A percentile compares a stretch with the other conserved stretches of the same genome.
Evolutionary conservation across 495 filamentous ascomycete species (phyloP).

Genomic region (Neurospora africana): DNA sequence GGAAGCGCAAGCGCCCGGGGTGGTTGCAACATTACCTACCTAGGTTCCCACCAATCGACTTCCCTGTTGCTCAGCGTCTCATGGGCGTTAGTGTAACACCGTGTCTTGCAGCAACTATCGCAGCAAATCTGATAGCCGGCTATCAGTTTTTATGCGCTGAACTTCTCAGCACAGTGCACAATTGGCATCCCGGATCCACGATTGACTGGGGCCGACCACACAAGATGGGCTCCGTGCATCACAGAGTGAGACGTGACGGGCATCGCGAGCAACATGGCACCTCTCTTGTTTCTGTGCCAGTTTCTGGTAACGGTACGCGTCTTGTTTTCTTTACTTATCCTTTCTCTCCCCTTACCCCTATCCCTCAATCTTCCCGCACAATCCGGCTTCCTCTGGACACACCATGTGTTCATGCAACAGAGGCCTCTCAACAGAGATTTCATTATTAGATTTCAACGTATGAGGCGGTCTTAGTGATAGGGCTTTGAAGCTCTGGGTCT

Average conservation of each 20-base stretch:
- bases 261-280: neutral
- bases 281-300: conserved; percentile 6
- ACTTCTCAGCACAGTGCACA: neutral
- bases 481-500: neutral
- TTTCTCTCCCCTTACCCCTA: conserved; percentile 5
- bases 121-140: neutral
- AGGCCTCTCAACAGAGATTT: neutral
- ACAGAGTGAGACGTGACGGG: neutral
- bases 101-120: neutral
- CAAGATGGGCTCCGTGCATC: neutral
- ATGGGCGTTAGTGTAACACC: neutral
- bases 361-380: neutral
- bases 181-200: neutral
- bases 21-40: neutral
- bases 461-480: neutral
- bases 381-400: neutral
- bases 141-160: neutral
- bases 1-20: neutral
- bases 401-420: neutral
- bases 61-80: neutral
- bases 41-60: neutral
- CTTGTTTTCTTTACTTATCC: conserved; percentile 10
- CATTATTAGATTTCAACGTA: neutral
- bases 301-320: conserved; percentile 19
- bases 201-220: neutral